A percentile compares a stretch with the other conserved stretches of the same genome.
These are phyloP conservation scores for Fusarium sp. DNA, from an alignment of 2,329 filamentous ascomycete genomes.

Conservation along the genomic window DNA sequence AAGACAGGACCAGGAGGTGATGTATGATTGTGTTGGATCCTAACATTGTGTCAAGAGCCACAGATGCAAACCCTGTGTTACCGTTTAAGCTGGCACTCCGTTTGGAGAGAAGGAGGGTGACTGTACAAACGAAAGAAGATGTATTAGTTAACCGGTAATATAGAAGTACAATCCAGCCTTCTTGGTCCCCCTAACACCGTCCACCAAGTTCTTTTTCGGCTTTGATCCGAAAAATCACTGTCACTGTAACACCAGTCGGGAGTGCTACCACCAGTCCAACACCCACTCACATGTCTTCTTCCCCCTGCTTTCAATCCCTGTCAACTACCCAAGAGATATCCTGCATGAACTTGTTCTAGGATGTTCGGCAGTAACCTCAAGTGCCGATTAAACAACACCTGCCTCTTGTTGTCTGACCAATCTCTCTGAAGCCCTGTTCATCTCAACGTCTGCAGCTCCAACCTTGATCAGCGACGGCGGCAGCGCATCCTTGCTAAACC, in stretches of 20 bases:
- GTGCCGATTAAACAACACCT: background rate
- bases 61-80: too few species aligned
- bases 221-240: background rate
- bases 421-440: background rate
- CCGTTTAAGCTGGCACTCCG: background rate
- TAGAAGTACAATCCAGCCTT: background rate
- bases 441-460: background rate
- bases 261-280: background rate
- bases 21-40: background rate
- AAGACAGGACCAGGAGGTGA: background rate
- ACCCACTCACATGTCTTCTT: background rate
- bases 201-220: background rate
- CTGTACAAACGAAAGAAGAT: background rate
- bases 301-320: background rate
- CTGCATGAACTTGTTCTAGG: background rate
- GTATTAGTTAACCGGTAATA: background rate
- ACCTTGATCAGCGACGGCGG: background rate
- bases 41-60: background rate
- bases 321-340: background rate
- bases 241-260: background rate
- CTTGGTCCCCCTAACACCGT: background rate
- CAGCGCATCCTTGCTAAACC: constrained; percentile 4
- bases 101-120: background rate
- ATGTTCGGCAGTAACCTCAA: background rate
- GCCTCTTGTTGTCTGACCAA: background rate